Conservation (phyloP, 1,139 yeast genomes). For the Taphrina deformans region DNA sequence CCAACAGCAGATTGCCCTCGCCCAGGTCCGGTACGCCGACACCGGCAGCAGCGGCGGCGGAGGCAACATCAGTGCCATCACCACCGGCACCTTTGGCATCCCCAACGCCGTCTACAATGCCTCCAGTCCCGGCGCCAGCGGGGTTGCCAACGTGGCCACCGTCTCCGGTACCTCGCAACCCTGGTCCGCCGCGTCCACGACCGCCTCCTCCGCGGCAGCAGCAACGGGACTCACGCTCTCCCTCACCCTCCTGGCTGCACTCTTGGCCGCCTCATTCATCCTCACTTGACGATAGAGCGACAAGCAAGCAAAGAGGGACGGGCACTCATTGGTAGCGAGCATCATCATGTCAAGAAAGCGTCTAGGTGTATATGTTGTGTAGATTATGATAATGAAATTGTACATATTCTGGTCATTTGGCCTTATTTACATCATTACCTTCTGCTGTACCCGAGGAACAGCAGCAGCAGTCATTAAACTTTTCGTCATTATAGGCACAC, state of each 20-base stretch:
- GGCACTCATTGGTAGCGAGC: not conserved
- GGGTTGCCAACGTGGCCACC: constrained; percentile 5
- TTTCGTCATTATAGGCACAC: not conserved
- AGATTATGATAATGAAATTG: not conserved
- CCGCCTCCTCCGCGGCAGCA: not conserved
- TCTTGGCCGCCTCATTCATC: not conserved
- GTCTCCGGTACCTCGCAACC: constrained; percentile 12
- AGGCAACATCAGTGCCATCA: constrained; percentile 1
- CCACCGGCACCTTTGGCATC: constrained; percentile 14
- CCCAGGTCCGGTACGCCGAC: constrained; percentile 1
- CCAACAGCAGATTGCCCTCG: constrained; percentile 51
- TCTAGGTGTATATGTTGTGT: not conserved
- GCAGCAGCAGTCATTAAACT: not conserved
- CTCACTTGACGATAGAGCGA: not conserved
- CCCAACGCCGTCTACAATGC: constrained; percentile 10
- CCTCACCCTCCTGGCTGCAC: not conserved
- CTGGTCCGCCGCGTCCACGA: not conserved
- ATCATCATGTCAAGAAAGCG: too few species aligned
- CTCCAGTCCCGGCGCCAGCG: not conserved
- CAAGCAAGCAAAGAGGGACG: not conserved
- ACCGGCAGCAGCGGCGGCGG: not conserved
- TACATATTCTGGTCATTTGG: not conserved
- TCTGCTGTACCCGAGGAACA: too few species aligned
- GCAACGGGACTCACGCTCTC: not conserved
- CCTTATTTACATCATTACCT: not conserved